Evolutionary conservation across 176 grass and related monocot genomes (phyloP), one percentile per base, ranked within the genome.

Genomic region (Puya raimondii): DNA sequence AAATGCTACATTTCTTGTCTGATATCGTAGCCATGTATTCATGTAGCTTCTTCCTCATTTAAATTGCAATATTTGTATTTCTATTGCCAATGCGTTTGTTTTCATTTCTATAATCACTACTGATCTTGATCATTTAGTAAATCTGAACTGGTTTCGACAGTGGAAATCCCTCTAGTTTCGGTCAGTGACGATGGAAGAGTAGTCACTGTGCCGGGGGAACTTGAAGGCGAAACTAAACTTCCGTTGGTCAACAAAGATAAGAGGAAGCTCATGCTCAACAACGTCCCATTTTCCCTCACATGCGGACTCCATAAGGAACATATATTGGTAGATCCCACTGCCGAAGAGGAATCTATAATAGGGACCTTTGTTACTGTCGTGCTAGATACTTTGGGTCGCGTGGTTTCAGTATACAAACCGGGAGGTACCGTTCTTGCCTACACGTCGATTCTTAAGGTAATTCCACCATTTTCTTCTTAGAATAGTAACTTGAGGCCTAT

Each of bases 131-230:
- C 16, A 1, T n/a, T 22, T 68, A 64, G 14, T 17, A 47, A 52
- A 75, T 33, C 20, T 74, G 23, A 76, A 57, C 61, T 76, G n/a
- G 61, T 15, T 82, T 69, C 33, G 49, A 15, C 88, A 96, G 93
- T 92, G 82, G 73, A 97, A 78, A 85, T 90, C 71, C 94, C 94
- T 77, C 76, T 92, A 74, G 94, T 92, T 74, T 97, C 94, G 77
- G 86, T 97, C 53, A 86, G 81, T 66, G 93, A 92, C 26, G 89
- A 97, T 76, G 93, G 93, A 48, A 85, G 80, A 84, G 87, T 97
- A 66, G 78, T 92, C 80, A 79, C 89, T 58, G 82, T 92, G 66
- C 63, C 78, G 16, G 76, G 68, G 66, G 81, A 83, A 54, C 88
- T 78, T 21, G 86, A 92, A 81, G 73, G 66, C 25, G 78, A 90